Conservation (phyloP, 1,139 yeast genomes). For the Saccharomyces hybrid region DNA sequence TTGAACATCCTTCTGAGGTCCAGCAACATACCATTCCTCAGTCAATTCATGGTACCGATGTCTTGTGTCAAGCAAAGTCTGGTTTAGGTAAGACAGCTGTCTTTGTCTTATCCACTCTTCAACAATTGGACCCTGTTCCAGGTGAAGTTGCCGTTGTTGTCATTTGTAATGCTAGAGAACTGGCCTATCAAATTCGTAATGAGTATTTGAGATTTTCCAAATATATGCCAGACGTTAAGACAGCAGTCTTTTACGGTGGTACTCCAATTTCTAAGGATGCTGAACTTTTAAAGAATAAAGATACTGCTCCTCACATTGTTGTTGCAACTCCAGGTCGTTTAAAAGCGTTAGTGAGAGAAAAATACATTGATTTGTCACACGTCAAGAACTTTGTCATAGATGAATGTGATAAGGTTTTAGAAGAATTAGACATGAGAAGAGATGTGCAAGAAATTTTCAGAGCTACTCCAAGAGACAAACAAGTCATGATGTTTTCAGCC, state of each 20-base stretch:
- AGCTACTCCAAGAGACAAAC: conserved; percentile 96
- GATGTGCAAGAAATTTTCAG: conserved; percentile 98
- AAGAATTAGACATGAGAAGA: conserved; percentile 89
- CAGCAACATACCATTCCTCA: conserved; percentile 99
- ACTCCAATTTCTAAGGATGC: conserved; percentile 79
- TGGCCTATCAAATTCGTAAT: conserved; percentile 96
- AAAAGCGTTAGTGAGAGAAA: conserved; percentile 88
- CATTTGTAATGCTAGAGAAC: conserved; percentile 95
- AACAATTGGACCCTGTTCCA: conserved; percentile 94
- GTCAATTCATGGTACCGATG: conserved; percentile 96
- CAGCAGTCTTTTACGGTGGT: conserved; percentile 97
- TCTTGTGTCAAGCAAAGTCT: conserved; percentile 97
- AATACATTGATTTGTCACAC: conserved; percentile 76
- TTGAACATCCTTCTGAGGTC: conserved; percentile 99
- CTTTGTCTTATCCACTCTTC: conserved; percentile 89
- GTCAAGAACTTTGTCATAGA: conserved; percentile 94
- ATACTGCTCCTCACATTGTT: conserved; percentile 91
- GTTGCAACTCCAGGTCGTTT: conserved; percentile 99
- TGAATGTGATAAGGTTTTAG: conserved; percentile 97
- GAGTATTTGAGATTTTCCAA: conserved; percentile 97
- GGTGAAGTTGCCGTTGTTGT: conserved; percentile 95
- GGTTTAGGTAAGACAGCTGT: conserved; percentile 99
- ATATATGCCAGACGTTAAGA: conserved; percentile 96
- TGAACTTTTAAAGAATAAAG: conserved; percentile 84
- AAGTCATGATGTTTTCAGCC: conserved; percentile 99